Percentiles rank a stretch among this genome's conserved stretches.
Evolutionary conservation across 2,329 filamentous ascomycete genomes (phyloP).

Genomic region (Mariannaea elegans): DNA sequence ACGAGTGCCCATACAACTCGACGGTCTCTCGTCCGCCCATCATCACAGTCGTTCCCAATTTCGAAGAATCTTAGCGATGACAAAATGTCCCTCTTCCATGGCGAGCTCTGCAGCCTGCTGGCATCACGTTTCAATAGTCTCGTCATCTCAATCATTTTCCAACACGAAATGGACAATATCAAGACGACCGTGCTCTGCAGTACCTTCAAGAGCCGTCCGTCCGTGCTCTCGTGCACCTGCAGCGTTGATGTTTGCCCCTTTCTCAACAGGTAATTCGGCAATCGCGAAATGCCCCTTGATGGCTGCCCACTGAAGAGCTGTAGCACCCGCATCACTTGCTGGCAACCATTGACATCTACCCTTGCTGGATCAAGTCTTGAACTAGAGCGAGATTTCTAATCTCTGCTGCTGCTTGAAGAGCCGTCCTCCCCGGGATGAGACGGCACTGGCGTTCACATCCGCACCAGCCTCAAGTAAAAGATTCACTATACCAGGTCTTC

Average conservation of each 20-base stretch:
- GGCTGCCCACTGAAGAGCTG: conserved; percentile 11
- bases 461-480: background rate
- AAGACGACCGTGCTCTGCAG: conserved; percentile 16
- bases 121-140: background rate
- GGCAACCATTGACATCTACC: background rate
- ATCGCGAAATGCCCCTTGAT: conserved; percentile 6
- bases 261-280: conserved; percentile 1
- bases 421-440: background rate
- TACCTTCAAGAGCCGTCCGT: conserved; percentile 20
- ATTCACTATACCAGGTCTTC: background rate
- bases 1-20: too few relatives aligned
- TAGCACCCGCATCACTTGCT: background rate
- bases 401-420: background rate
- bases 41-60: background rate
- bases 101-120: background rate
- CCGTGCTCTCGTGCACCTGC: background rate
- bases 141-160: conserved; percentile 17
- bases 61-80: background rate
- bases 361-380: background rate
- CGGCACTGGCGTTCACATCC: background rate
- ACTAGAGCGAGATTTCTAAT: background rate
- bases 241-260: conserved; percentile 17
- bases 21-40: too few relatives aligned
- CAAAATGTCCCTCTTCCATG: background rate
- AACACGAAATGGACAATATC: conserved; percentile 25